Base-by-base conservation (phyloP, 352 stramenopile genomes). In the Aphanomyces euteiches region DNA sequence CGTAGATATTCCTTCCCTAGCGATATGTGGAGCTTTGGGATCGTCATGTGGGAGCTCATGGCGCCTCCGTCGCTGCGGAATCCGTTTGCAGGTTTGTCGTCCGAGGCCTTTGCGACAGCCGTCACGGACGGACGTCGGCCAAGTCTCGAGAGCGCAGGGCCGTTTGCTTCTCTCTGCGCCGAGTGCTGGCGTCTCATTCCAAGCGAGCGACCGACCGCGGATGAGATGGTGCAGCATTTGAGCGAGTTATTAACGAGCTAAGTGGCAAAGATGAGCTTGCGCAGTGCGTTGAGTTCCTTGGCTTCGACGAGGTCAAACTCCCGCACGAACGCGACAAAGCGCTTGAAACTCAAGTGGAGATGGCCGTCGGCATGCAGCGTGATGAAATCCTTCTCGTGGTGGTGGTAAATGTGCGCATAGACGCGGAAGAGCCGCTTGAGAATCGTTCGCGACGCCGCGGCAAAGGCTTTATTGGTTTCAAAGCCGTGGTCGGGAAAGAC, bases 301-400 rank as follows among this genome's bases (percentile, higher is more conserved):
- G 97, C 85, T 19, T 95, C 89, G 47, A 98, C 83, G 39, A 98
- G 78, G 7, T 95, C 77, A 77, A 98, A 98, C 66, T 97, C 85
- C 3, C 81, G 89, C 74, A 94, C 93, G 77, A 99, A 99, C 56
- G 97, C 95, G 72, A 98, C 88, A 71, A 98, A 99, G 48, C 97
- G 92, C 79, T 98, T 98, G 80, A 98, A 98, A 74, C 92, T 98
- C 15, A 97, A 97, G 78, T 98, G 98, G 54, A 99, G 82, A 74
- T 98, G 93, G 36, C 88, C 83, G 47, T 97, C 93, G 66, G 96
- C 97, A 63, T 94, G 85, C 57, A 98, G 80, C 56, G 89, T 87
- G 38, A 89, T 86, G 73, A 98, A 90, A 47, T 90, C 96, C 40
- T 89, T 83, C 70, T 98, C 87, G 75, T 98, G 97, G 74, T 85